These are phyloP conservation scores for Tolypocladium guangdongense DNA, from an alignment of 2,329 filamentous ascomycete species.

Conservation along the genomic window DNA sequence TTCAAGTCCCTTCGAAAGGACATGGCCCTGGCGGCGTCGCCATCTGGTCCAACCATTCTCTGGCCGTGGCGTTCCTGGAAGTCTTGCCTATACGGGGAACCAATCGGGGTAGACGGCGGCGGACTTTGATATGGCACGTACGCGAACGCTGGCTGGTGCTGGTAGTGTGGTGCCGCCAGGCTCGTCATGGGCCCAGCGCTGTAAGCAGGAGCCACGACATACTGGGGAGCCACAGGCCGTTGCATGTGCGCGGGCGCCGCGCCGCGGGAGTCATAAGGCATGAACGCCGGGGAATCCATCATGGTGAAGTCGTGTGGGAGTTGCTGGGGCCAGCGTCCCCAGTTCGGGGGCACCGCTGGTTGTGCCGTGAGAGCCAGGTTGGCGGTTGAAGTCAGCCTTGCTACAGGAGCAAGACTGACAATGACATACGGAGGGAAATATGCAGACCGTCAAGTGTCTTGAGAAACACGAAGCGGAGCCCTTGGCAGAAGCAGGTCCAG, in stretches of 20 bases:
- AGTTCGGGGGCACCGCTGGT: slow-evolving; percentile 32
- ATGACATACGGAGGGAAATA: background rate
- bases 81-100: slow-evolving; percentile 22
- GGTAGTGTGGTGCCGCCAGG: slow-evolving; percentile 31
- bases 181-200: slow-evolving; percentile 29
- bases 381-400: slow-evolving; percentile 12
- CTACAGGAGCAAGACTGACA: slow-evolving; percentile 13
- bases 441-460: background rate
- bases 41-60: slow-evolving; percentile 9
- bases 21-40: slow-evolving; percentile 11
- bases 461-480: background rate
- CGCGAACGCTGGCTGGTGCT: slow-evolving; percentile 29
- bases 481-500: background rate
- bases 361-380: slow-evolving; percentile 38
- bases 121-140: slow-evolving; percentile 32
- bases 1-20: slow-evolving; percentile 16
- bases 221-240: slow-evolving; percentile 35
- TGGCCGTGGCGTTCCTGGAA: slow-evolving; percentile 18
- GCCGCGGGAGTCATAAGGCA: slow-evolving; percentile 37
- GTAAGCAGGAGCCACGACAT: slow-evolving; percentile 34
- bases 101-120: slow-evolving; percentile 20
- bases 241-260: slow-evolving; percentile 26
- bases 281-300: slow-evolving; percentile 34
- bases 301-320: slow-evolving; percentile 35
- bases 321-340: slow-evolving; percentile 45